These are phyloP conservation scores for Nephelium lappaceum DNA, from an alignment of 345 rosid species.

Conservation along the genomic window DNA sequence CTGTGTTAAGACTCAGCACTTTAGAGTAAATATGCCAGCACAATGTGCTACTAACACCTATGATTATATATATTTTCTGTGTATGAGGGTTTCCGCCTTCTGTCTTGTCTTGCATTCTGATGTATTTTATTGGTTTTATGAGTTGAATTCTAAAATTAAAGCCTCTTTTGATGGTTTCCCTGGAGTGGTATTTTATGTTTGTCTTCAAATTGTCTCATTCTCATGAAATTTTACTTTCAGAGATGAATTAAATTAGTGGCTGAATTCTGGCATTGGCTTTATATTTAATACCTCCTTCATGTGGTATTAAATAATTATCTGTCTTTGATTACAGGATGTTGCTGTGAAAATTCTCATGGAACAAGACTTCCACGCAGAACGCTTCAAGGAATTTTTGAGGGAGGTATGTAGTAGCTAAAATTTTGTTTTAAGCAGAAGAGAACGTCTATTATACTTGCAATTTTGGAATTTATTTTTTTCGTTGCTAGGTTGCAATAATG, in stretches of 20 bases:
- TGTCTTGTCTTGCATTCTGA: background rate
- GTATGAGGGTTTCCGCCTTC: background rate
- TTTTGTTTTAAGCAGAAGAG: constrained; percentile 6
- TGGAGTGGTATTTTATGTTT: background rate
- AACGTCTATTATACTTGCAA: constrained; percentile 8
- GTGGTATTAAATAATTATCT: background rate
- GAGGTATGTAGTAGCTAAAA: constrained; percentile 56
- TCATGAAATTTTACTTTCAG: background rate
- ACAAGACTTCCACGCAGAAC: constrained; percentile 92
- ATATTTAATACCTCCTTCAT: background rate
- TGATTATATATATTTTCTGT: background rate
- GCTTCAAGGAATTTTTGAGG: constrained; percentile 86
- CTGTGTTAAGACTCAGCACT: no score
- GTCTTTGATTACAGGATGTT: constrained; percentile 72
- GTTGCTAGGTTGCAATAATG: constrained; percentile 90
- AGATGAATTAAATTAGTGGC: background rate
- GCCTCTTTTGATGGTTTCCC: background rate
- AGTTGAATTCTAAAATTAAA: background rate
- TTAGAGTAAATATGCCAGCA: no score
- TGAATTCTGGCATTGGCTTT: background rate
- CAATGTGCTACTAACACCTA: no score
- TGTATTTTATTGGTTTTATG: background rate
- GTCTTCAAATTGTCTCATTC: background rate
- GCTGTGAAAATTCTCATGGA: constrained; percentile 99
- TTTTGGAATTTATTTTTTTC: constrained; percentile 24